Conservation (phyloP, 164 flowering plant species). For the Houttuynia cordata region DNA sequence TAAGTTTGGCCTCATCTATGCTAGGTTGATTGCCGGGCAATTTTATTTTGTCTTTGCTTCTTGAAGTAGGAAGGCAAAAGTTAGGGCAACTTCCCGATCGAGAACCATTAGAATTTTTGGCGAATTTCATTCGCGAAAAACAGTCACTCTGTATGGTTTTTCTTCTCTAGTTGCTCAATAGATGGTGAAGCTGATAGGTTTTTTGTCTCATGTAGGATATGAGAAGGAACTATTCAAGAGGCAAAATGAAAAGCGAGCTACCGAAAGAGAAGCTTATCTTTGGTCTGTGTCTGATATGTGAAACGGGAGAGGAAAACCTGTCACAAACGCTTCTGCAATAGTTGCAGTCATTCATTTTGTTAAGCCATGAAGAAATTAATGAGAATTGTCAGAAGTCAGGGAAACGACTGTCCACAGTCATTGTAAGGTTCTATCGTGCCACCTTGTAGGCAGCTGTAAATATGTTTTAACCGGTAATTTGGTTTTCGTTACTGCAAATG, state of each 20-base stretch:
- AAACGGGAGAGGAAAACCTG: neutral
- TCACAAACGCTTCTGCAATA: neutral
- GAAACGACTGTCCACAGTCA: no score
- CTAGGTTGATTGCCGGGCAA: neutral
- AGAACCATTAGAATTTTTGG: neutral
- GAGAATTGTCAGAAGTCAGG: no score
- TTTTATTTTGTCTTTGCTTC: no score
- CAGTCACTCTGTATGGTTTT: neutral
- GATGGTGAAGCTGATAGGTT: neutral
- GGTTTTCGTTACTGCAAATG: no score
- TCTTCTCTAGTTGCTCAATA: neutral
- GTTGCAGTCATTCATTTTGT: neutral
- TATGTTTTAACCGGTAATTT: no score
- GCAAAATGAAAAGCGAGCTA: slow-evolving; percentile 67
- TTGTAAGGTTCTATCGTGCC: no score
- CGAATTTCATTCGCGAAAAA: neutral
- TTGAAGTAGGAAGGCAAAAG: neutral
- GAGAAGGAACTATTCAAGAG: slow-evolving; percentile 63
- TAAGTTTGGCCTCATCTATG: neutral
- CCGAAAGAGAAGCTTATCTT: slow-evolving; percentile 75
- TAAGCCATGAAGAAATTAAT: no score
- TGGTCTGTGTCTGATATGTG: slow-evolving; percentile 95
- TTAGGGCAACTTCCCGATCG: neutral
- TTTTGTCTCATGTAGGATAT: slow-evolving; percentile 35
- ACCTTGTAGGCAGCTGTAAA: no score